Percentiles rank a stretch among this genome's conserved stretches.
Evolutionary conservation across 805 yeast species (phyloP).

Genomic region (Hanseniaspora guilliermondii): DNA sequence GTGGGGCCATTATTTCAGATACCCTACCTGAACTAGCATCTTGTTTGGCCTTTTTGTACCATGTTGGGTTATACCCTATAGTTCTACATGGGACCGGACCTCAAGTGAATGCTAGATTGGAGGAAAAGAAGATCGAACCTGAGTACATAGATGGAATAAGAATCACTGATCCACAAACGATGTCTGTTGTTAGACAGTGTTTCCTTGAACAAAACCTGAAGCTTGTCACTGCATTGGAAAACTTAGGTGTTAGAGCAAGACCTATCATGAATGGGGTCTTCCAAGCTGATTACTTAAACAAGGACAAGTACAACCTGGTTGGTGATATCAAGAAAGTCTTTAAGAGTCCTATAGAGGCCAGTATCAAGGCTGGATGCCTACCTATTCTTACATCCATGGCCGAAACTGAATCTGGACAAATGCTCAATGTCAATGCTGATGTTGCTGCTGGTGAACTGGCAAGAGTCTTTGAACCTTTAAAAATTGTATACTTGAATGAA

Average conservation of each 20-base stretch:
- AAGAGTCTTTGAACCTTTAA: conserved; percentile 89
- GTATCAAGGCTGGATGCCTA: conserved; percentile 89
- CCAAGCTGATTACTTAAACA: conserved; percentile 80
- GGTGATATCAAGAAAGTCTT: conserved; percentile 81
- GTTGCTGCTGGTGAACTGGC: conserved; percentile 98
- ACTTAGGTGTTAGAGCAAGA: conserved; percentile 94
- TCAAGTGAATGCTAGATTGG: conserved; percentile 87
- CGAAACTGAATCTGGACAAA: conserved; percentile 93
- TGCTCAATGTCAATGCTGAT: conserved; percentile 93
- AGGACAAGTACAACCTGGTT: conserved; percentile 81
- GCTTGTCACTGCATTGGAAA: conserved; percentile 88
- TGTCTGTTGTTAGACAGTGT: conserved; percentile 91
- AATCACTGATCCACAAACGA: conserved; percentile 85
- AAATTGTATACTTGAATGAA: conserved; percentile 90
- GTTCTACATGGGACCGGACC: conserved; percentile 99
- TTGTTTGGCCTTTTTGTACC: conserved; percentile 89
- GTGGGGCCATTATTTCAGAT: conserved; percentile 97
- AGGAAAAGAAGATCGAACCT: conserved; percentile 89
- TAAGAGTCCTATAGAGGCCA: conserved; percentile 82
- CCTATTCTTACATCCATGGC: conserved; percentile 95
- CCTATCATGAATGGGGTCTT: conserved; percentile 98
- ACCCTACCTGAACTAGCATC: conserved; percentile 88
- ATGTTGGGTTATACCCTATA: conserved; percentile 92
- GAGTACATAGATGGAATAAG: conserved; percentile 93
- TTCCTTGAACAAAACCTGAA: conserved; percentile 91